Base-by-base conservation (phyloP, 768 basidiomycete species). In the Podaxis sp. region DNA sequence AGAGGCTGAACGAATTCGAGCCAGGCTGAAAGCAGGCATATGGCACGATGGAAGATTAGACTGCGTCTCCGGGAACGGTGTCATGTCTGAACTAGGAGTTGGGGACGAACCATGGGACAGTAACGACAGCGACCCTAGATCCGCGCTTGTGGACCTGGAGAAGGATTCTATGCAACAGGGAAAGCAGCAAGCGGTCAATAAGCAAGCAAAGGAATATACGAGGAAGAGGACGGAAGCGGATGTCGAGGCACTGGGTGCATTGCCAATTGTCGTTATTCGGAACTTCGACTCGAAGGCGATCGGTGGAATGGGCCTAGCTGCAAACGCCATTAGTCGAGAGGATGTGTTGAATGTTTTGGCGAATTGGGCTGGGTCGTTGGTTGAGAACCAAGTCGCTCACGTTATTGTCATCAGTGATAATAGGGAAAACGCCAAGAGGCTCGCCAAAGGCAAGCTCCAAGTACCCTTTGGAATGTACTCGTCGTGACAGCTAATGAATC, bases 1-100 rank as follows among this genome's bases (percentile, higher is more conserved):
- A 23, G 71, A 74, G 0, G 77, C 78, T 32, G 73, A 79, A 52
- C 72, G 66, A 18, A 69, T 72, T 10, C 76, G 76, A 14, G 76
- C 82, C 61, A 72, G 77, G 42, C 85, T 94, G 61, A 71, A 72
- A 18, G 66, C 73, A n/a, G 91, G 91, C 0, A 80, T 77, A 27
- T 95, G 88, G 86, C 93, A 95, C 65, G 95, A 98, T 68, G 90
- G 89, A 7, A 79, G 95, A 54, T 61, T 97, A 36, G 95, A 96
- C 68, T 87, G 85, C 61, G 74, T 95, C 35, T 87, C 91, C 1
- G 95, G 94, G 0, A 94, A 88, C 62, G 95, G 95, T 1, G 70
- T 91, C 51, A 94, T 97, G 75, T 82, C 83, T 53, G 94, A 95
- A 70, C 79, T 97, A 0, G 95, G 94, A 1, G 68, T 90, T 1